Evolutionary conservation across 768 basidiomycete genomes (phyloP).

Genomic region (Phanerochaete sordida): DNA sequence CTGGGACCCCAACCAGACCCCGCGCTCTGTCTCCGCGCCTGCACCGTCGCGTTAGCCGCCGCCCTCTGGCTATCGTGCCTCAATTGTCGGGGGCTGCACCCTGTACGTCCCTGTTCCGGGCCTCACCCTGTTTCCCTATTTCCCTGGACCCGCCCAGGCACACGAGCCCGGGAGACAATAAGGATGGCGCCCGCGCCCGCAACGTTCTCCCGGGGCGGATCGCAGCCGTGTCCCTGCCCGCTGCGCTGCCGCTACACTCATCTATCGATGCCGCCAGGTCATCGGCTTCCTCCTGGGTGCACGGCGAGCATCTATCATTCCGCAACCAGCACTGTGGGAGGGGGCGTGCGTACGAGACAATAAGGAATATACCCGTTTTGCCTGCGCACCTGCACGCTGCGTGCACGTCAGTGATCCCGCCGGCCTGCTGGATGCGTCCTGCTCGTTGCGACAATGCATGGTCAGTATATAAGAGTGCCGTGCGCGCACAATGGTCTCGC

Average conservation of each 20-base stretch:
- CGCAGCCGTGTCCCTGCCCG: too few species aligned
- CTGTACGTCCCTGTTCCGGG: too few species aligned
- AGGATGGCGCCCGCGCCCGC: not conserved
- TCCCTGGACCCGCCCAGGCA: too few species aligned
- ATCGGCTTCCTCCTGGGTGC: not conserved
- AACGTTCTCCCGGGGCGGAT: not conserved
- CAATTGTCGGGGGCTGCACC: too few species aligned
- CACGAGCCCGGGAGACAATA: conserved; percentile 15
- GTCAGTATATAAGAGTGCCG: not conserved
- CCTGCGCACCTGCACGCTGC: not conserved
- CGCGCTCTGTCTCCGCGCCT: not conserved
- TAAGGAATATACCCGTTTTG: not conserved
- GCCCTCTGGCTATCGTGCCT: too few species aligned
- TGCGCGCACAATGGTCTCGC: not conserved
- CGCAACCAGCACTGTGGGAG: not conserved
- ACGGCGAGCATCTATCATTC: not conserved
- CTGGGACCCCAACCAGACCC: conserved; percentile 20
- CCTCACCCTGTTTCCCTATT: too few species aligned
- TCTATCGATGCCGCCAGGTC: not conserved
- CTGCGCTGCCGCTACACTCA: not conserved
- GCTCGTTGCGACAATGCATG: not conserved
- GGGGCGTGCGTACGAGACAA: not conserved
- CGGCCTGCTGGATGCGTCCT: not conserved
- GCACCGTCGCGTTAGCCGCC: not conserved
- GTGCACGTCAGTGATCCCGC: not conserved